These are phyloP conservation scores for Apiotrichum mycotoxinovorans DNA, from an alignment of 1,284 basidiomycete species.

Conservation along the genomic window DNA sequence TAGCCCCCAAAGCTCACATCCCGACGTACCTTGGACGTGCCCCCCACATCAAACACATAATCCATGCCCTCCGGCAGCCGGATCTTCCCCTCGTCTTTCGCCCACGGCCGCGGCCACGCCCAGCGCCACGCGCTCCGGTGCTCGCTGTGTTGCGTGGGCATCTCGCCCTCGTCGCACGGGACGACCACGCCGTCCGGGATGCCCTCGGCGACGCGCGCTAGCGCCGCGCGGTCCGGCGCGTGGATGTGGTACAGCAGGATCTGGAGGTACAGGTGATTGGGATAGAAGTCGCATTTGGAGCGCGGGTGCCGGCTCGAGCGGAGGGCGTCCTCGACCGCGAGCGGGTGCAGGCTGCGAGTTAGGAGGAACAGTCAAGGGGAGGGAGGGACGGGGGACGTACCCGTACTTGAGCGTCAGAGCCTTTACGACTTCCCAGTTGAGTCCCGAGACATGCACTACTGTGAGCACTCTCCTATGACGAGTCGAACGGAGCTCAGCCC, in stretches of 20 bases:
- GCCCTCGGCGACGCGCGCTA: constrained; percentile 25
- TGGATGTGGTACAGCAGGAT: constrained; percentile 48
- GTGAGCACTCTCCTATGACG: background rate
- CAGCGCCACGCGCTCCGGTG: background rate
- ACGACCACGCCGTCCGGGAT: constrained; percentile 2
- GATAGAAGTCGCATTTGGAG: constrained; percentile 49
- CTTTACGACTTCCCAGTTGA: constrained; percentile 51
- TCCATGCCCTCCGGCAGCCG: constrained; percentile 46
- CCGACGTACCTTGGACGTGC: too few species aligned
- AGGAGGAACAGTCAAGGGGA: too few species aligned
- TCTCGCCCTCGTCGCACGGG: background rate
- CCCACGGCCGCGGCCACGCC: constrained; percentile 8
- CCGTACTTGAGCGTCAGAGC: constrained; percentile 41
- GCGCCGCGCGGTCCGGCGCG: constrained; percentile 26
- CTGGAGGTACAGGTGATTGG: constrained; percentile 48
- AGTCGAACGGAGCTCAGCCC: background rate
- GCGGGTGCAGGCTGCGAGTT: constrained; percentile 42
- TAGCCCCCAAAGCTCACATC: too few species aligned
- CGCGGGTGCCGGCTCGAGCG: constrained; percentile 43
- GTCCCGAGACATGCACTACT: constrained; percentile 45
- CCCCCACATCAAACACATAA: constrained; percentile 45
- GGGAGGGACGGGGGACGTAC: constrained; percentile 12
- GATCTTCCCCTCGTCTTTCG: constrained; percentile 17
- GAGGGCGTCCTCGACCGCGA: constrained; percentile 49
- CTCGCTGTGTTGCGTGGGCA: too few species aligned